Percentiles rank a stretch among this genome's conserved stretches.
These are phyloP conservation scores for Blastobotrys indianensis DNA, from an alignment of 1,139 yeast species.

Conservation along the genomic window DNA sequence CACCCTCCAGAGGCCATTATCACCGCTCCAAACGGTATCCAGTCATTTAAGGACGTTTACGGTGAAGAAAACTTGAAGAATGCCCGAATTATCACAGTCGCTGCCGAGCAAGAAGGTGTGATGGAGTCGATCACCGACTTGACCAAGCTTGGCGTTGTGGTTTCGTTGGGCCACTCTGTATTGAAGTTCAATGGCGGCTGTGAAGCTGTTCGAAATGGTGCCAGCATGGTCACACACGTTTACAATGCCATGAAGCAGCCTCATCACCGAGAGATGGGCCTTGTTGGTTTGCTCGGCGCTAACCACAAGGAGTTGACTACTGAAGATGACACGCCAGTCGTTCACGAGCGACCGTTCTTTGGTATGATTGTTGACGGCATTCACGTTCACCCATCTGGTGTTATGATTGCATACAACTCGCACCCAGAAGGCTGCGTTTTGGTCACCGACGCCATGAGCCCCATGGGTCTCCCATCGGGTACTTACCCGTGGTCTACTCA, in stretches of 20 bases:
- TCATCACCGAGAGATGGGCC: conserved; percentile 57
- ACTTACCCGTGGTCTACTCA: conserved; percentile 37
- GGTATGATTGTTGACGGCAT: conserved; percentile 60
- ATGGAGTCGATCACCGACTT: conserved; percentile 45
- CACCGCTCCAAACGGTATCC: conserved; percentile 40
- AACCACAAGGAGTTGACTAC: conserved; percentile 12
- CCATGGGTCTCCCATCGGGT: conserved; percentile 43
- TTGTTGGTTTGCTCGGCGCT: conserved; percentile 47
- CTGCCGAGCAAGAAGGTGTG: conserved; percentile 56
- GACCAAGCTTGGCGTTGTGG: conserved; percentile 36
- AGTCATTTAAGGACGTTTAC: conserved; percentile 41
- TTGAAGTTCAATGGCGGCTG: conserved; percentile 46
- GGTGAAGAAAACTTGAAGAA: conserved; percentile 43
- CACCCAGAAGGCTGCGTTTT: conserved; percentile 52
- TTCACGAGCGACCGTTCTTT: conserved; percentile 40
- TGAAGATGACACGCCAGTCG: conserved; percentile 18
- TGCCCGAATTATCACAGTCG: conserved; percentile 53
- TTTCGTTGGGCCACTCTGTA: conserved; percentile 55
- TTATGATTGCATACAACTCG: conserved; percentile 48
- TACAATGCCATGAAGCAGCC: conserved; percentile 68
- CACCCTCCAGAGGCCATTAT: conserved; percentile 56
- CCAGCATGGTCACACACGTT: conserved; percentile 57
- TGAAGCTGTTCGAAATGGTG: conserved; percentile 48
- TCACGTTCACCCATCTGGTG: conserved; percentile 57
- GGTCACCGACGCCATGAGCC: conserved; percentile 56